phyloP scores from a whole-genome alignment of 2,329 filamentous ascomycete genomes.

The Dothideomycetes sp. region DNA sequence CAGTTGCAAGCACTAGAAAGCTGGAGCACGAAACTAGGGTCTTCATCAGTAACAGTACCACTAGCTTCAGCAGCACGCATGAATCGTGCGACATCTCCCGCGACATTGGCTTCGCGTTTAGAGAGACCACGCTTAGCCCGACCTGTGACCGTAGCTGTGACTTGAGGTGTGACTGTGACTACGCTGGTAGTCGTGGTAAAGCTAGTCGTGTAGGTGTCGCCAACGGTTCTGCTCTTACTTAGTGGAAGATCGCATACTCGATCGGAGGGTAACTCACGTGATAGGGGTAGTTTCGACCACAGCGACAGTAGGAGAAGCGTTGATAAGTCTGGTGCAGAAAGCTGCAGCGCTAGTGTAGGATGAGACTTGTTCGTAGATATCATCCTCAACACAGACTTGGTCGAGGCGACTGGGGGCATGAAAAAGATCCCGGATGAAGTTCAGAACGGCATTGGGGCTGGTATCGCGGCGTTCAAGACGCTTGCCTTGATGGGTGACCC shows the following conservation, averaged over 20 bases:
- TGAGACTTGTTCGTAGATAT: slow-evolving; percentile 21
- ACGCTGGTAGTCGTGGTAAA: slow-evolving; percentile 16
- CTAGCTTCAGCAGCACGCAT: slow-evolving; percentile 18
- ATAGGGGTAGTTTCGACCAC: slow-evolving; percentile 23
- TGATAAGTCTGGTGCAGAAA: slow-evolving; percentile 15
- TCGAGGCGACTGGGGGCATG: slow-evolving; percentile 17
- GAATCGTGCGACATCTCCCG: slow-evolving; percentile 15
- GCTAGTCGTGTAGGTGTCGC: slow-evolving; percentile 17
- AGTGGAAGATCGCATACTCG: neutral
- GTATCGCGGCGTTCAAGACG: slow-evolving; percentile 18
- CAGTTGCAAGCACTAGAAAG: slow-evolving; percentile 27
- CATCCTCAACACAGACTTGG: slow-evolving; percentile 19
- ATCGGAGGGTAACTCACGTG: slow-evolving; percentile 20
- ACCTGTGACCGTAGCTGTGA: slow-evolving; percentile 19
- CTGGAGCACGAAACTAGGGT: slow-evolving; percentile 8
- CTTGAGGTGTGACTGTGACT: slow-evolving; percentile 18
- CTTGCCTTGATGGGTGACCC: slow-evolving; percentile 17
- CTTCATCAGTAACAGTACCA: slow-evolving; percentile 11
- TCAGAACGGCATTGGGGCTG: slow-evolving; percentile 14
- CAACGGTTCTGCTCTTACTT: slow-evolving; percentile 12
- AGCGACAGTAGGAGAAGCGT: slow-evolving; percentile 14
- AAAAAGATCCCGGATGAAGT: slow-evolving; percentile 21
- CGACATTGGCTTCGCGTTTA: slow-evolving; percentile 16
- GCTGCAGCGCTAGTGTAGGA: slow-evolving; percentile 18
- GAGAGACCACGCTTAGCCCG: slow-evolving; percentile 11